Percentiles rank a stretch among this genome's conserved stretches.
phyloP scores from a whole-genome alignment of 495 filamentous ascomycete species.

The Penicillium ochrochloron region DNA sequence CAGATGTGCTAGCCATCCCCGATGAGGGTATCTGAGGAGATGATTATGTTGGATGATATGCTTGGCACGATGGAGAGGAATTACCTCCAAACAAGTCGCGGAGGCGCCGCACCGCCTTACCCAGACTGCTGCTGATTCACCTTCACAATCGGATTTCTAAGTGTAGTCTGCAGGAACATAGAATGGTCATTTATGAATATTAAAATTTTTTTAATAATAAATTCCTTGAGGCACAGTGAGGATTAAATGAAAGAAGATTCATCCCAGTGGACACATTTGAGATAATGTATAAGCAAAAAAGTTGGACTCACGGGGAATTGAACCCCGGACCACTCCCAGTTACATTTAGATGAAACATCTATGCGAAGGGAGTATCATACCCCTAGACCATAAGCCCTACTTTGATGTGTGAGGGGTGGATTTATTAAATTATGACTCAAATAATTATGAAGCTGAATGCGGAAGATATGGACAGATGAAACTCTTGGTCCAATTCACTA shows the following conservation, averaged over 20 bases:
- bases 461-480: no score
- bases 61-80: neutral
- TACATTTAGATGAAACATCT: neutral
- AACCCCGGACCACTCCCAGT: constrained; percentile 10
- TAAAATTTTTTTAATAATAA: no score
- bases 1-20: constrained; percentile 14
- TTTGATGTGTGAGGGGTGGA: neutral
- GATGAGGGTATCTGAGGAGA: neutral
- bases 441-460: neutral
- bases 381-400: constrained; percentile 10
- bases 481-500: no score
- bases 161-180: neutral
- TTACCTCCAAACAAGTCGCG: neutral
- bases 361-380: constrained; percentile 14
- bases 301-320: constrained; percentile 14
- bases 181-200: neutral
- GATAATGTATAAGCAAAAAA: neutral
- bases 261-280: no score
- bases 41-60: neutral
- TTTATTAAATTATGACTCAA: neutral
- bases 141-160: neutral
- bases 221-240: no score
- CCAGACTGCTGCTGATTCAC: neutral
- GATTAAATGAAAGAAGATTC: no score
- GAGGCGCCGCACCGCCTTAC: neutral